phyloP scores from a whole-genome alignment of 2,329 filamentous ascomycete genomes.

The Bipolaris zeicola region DNA sequence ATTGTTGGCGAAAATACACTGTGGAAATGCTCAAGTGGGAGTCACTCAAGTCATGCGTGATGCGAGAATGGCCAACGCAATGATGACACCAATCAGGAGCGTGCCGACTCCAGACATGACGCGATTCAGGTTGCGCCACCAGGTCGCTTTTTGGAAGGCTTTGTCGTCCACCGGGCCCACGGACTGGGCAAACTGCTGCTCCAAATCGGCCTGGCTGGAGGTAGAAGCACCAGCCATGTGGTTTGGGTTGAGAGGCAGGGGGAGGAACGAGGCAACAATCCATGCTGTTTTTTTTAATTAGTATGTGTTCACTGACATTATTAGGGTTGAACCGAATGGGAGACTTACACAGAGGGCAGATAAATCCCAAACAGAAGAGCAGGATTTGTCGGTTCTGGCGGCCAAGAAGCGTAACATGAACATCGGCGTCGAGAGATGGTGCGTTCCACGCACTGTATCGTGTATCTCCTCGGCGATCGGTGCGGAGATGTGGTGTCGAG shows the following conservation, averaged over 20 bases:
- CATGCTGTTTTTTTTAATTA: constrained; percentile 61
- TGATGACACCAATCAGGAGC: constrained; percentile 59
- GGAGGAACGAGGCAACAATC: constrained; percentile 78
- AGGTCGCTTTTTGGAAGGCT: constrained; percentile 63
- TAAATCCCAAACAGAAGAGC: constrained; percentile 76
- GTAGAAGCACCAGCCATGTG: constrained; percentile 37
- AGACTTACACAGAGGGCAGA: constrained; percentile 66
- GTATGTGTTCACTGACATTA: constrained; percentile 18
- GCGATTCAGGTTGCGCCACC: constrained; percentile 68
- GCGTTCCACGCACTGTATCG: constrained; percentile 71
- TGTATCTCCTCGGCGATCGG: constrained; percentile 54
- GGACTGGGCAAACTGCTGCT: constrained; percentile 53
- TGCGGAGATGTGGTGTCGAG: constrained; percentile 46
- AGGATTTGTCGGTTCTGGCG: constrained; percentile 75
- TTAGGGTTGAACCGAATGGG: constrained; percentile 14
- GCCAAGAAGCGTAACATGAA: constrained; percentile 65
- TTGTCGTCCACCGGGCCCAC: constrained; percentile 54
- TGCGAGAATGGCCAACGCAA: constrained; percentile 46
- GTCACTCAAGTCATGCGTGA: constrained; percentile 38
- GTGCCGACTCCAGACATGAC: constrained; percentile 65
- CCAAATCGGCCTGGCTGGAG: constrained; percentile 46
- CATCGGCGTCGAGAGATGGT: constrained; percentile 70
- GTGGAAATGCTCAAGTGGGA: constrained; percentile 9
- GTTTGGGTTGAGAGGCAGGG: constrained; percentile 66
- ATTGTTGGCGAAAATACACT: constrained; percentile 4